Evolutionary conservation across 345 rosid genomes (phyloP), one percentile per base, ranked within the genome.

Genomic region (Eucalyptus leucophloia): DNA sequence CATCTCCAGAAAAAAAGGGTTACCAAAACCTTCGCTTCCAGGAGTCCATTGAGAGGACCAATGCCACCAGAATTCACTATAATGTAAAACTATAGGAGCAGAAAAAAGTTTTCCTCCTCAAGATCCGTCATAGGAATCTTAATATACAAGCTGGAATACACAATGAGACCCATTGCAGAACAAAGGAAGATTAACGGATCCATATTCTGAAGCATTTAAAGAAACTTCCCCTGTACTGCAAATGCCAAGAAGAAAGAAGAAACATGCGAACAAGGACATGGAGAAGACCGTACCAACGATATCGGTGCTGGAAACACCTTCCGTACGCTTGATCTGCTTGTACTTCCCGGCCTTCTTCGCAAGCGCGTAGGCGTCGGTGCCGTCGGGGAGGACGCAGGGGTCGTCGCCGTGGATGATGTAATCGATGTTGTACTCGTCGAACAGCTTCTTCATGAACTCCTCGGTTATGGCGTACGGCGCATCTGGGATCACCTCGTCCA

Each of bases 221-320:
- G 47, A 77, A 77, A 77, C 15, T 40, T 77, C 85, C 47, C 85
- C 30, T 3, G 24, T 3, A 40, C 28, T 37, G 47, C 47, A 77
- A 77, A 40, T 23, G 85, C 47, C 30, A 6, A 77, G 6, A 77
- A 47, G 44, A 40, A 21, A 21, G 16, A 21, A 77, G 47, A 40
- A 77, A 40, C 28, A 5, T 40, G 47, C 85, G 28, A 77, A 77
- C 24, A 11, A 40, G 47, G 47, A 86, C 28, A 47, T 49, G 23
- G 18, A 86, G 12, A 28, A 49, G 81, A 90, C 45, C 91, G 62
- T 89, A 96, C 98, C 98, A 62, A 95, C 98, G 54, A 96, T 93
- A 88, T 96, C 98, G 4, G 98, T 96, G 94, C 96, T 96, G 32
- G 98, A 96, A 51, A 96, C 97, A 23, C 98, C 98, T 91, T 96